These are phyloP conservation scores for Quercus robur DNA, from an alignment of 306 rosid genomes.

Conservation along the genomic window DNA sequence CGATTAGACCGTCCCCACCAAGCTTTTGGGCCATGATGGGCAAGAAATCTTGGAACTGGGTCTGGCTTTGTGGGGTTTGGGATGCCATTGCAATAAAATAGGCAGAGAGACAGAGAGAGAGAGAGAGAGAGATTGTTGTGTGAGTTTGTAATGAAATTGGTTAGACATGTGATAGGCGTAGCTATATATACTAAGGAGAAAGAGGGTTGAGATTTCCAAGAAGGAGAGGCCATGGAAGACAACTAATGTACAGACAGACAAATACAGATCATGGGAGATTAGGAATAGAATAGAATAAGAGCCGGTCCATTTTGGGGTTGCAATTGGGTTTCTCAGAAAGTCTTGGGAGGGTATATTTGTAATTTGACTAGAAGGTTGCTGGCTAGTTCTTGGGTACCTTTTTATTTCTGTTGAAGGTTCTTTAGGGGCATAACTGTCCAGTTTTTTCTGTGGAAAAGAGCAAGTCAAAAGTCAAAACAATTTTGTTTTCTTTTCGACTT, in stretches of 20 bases:
- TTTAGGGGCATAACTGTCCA: too few species aligned
- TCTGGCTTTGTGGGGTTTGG: constrained; percentile 30
- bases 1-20: constrained; percentile 73
- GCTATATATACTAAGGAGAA: background rate
- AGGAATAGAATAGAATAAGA: background rate
- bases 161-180: constrained; percentile 10
- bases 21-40: constrained; percentile 79
- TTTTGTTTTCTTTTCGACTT: too few species aligned
- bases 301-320: constrained; percentile 13
- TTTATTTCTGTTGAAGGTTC: too few species aligned
- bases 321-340: constrained; percentile 28
- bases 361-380: too few species aligned
- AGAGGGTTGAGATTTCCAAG: constrained; percentile 41
- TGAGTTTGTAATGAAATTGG: background rate
- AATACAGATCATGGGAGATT: background rate
- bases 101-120: background rate
- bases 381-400: too few species aligned
- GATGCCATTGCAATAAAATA: constrained; percentile 34
- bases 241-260: constrained; percentile 40
- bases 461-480: too few species aligned
- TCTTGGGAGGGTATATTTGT: too few species aligned
- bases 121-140: background rate
- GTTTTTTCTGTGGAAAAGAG: too few species aligned
- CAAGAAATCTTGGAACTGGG: constrained; percentile 60
- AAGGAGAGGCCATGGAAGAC: constrained; percentile 61